These are phyloP conservation scores for Byssochlamys sp. DNA, from an alignment of 2,329 filamentous ascomycete species.

Conservation along the genomic window DNA sequence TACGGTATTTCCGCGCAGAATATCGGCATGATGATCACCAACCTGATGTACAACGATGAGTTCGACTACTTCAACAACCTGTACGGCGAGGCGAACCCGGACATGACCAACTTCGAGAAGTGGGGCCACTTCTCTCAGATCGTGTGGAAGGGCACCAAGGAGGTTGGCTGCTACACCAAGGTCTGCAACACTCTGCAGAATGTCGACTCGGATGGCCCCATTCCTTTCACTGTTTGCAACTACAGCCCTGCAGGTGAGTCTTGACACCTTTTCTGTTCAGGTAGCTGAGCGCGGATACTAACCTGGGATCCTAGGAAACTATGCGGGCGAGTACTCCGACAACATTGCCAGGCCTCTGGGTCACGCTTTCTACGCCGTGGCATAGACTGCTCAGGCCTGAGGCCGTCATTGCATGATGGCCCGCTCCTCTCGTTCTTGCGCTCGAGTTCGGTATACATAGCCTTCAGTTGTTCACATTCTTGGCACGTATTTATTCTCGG, in stretches of 20 bases:
- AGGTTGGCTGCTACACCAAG: conserved; percentile 53
- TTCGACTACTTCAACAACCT: conserved; percentile 45
- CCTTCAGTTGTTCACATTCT: neutral
- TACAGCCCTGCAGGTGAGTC: conserved; percentile 63
- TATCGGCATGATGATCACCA: conserved; percentile 59
- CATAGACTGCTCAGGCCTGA: neutral
- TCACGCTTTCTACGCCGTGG: conserved; percentile 10
- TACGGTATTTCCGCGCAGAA: conserved; percentile 50
- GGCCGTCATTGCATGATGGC: neutral
- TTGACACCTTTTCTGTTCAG: neutral
- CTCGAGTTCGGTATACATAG: neutral
- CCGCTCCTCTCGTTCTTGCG: neutral
- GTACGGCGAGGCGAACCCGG: conserved; percentile 53
- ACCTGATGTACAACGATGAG: conserved; percentile 85
- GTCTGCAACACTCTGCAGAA: conserved; percentile 38
- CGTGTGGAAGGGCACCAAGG: conserved; percentile 55
- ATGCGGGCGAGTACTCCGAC: conserved; percentile 41
- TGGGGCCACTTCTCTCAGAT: conserved; percentile 73
- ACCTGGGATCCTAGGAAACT: conserved; percentile 40
- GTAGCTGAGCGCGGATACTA: neutral
- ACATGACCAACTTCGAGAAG: conserved; percentile 51
- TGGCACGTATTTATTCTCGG: neutral
- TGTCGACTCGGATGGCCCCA: conserved; percentile 31
- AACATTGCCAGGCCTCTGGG: conserved; percentile 42
- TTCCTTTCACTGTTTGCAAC: conserved; percentile 83